phyloP scores from a whole-genome alignment of 805 yeast species.

The Hanseniaspora guilliermondii region DNA sequence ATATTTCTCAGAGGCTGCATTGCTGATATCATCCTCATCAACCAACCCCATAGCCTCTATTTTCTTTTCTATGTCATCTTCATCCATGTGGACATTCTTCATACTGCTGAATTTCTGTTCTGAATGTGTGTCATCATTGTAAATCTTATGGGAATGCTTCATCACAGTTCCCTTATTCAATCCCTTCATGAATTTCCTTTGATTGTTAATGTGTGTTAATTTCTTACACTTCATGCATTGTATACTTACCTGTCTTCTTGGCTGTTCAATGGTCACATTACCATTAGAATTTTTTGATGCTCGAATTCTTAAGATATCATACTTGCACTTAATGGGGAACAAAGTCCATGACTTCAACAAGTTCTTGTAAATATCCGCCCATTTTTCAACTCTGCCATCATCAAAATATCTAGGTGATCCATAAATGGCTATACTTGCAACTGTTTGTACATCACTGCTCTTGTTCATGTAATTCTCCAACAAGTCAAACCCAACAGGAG shows the following conservation, averaged over 20 bases:
- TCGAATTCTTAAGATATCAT: constrained; percentile 66
- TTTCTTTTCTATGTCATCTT: neutral
- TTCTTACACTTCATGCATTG: constrained; percentile 78
- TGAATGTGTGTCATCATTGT: neutral
- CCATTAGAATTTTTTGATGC: constrained; percentile 46
- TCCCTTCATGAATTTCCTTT: neutral
- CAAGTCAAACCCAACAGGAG: constrained; percentile 68
- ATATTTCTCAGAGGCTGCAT: constrained; percentile 20
- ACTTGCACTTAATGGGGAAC: constrained; percentile 66
- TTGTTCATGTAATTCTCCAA: constrained; percentile 78
- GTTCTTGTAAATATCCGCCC: constrained; percentile 61
- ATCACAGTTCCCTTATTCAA: neutral
- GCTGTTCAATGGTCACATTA: constrained; percentile 33
- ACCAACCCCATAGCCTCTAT: neutral
- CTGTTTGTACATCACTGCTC: constrained; percentile 85
- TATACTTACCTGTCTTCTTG: constrained; percentile 63
- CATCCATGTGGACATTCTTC: neutral
- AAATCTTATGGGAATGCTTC: neutral
- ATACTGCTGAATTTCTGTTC: neutral
- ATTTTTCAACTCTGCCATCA: constrained; percentile 59
- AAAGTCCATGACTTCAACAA: constrained; percentile 70
- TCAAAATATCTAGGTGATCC: constrained; percentile 74
- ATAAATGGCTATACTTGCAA: constrained; percentile 64
- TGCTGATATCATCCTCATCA: neutral
- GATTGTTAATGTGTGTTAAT: constrained; percentile 37